Conservation (phyloP, 164 flowering plant species). For the Stephania japonica region DNA sequence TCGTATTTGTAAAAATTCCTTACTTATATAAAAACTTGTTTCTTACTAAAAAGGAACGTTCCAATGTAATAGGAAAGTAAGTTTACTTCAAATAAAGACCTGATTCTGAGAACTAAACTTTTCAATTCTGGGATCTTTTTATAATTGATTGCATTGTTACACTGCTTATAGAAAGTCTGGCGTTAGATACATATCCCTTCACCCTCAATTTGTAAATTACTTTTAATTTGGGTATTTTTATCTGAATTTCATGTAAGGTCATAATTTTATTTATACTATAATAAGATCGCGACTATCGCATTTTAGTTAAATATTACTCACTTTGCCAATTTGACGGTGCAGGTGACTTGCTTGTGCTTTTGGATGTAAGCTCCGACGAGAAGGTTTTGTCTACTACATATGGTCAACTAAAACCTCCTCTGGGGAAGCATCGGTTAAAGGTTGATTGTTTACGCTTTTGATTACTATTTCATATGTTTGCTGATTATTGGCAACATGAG, state of each 20-base stretch:
- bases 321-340: conserved; percentile 18
- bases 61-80: too few relatives aligned
- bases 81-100: too few relatives aligned
- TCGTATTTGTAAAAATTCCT: too few relatives aligned
- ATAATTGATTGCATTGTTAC: background rate
- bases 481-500: too few relatives aligned
- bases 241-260: conserved; percentile 2
- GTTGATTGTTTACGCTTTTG: conserved; percentile 24
- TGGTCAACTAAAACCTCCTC: conserved; percentile 89
- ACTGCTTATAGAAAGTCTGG: background rate
- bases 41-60: too few relatives aligned
- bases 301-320: background rate
- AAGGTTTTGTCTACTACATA: conserved; percentile 72
- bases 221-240: background rate
- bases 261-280: background rate
- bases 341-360: conserved; percentile 75
- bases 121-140: background rate
- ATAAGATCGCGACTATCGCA: background rate
- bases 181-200: background rate
- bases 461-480: conserved; percentile 1
- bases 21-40: too few relatives aligned
- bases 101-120: too few relatives aligned
- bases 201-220: background rate
- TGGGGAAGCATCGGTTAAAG: conserved; percentile 92
- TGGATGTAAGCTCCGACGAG: conserved; percentile 67